Evolutionary conservation across 805 yeast species (phyloP).

Genomic region (Yamadazyma olivae): DNA sequence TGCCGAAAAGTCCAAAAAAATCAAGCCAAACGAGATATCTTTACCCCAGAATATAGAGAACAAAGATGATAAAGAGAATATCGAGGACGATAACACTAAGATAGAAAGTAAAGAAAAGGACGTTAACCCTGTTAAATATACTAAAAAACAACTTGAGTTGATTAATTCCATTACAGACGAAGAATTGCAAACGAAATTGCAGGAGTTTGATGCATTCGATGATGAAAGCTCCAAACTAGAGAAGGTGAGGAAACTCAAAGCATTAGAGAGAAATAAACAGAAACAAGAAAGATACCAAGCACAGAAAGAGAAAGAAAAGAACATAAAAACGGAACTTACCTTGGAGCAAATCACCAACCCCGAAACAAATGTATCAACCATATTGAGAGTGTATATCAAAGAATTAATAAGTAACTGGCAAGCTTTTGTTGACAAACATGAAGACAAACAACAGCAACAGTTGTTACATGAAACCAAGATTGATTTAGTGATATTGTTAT

Average conservation of each 20-base stretch:
- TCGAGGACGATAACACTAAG: too few relatives aligned
- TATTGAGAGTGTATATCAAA: slow-evolving; percentile 46
- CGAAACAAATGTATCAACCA: slow-evolving; percentile 18
- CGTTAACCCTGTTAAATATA: background rate
- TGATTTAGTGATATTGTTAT: slow-evolving; percentile 51
- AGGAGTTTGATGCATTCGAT: slow-evolving; percentile 15
- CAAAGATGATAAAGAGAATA: background rate
- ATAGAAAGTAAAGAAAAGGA: background rate
- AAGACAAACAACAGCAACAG: slow-evolving; percentile 6
- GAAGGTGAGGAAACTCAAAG: slow-evolving; percentile 17
- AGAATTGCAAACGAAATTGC: slow-evolving; percentile 20
- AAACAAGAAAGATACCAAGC: slow-evolving; percentile 18
- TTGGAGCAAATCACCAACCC: slow-evolving; percentile 29
- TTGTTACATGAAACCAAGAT: slow-evolving; percentile 33
- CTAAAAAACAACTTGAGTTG: slow-evolving; percentile 5
- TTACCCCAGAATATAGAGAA: too few relatives aligned
- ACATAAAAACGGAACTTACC: slow-evolving; percentile 12
- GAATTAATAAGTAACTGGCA: slow-evolving; percentile 46
- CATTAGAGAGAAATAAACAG: slow-evolving; percentile 8
- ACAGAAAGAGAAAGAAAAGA: slow-evolving; percentile 25
- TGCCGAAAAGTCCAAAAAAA: background rate
- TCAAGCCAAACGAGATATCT: background rate
- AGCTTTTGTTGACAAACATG: background rate
- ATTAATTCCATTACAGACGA: slow-evolving; percentile 19
- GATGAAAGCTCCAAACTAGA: slow-evolving; percentile 15